These are phyloP conservation scores for Clarireedia sp. DNA, from an alignment of 2,329 filamentous ascomycete genomes.

Conservation along the genomic window DNA sequence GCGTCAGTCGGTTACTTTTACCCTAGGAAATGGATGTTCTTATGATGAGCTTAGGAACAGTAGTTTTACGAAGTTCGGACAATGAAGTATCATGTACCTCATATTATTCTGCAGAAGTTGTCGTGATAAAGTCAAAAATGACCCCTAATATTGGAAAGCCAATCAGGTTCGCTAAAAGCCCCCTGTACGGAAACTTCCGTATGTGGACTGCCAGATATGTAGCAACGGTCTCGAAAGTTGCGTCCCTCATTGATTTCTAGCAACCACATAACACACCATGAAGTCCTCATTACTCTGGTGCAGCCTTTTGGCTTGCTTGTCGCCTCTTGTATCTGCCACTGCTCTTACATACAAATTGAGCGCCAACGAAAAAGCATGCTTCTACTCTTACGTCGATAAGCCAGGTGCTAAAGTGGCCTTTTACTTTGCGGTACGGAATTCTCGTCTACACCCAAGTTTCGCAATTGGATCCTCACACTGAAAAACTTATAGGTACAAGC, in stretches of 20 bases:
- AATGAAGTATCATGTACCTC: no score
- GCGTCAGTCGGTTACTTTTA: neutral
- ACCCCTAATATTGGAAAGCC: no score
- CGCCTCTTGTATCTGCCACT: slow-evolving; percentile 70
- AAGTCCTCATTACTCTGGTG: slow-evolving; percentile 53
- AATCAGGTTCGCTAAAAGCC: neutral
- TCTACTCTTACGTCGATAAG: slow-evolving; percentile 74
- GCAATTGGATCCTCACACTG: neutral
- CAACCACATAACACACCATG: slow-evolving; percentile 42
- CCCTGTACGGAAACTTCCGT: neutral
- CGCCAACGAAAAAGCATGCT: slow-evolving; percentile 92
- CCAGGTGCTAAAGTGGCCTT: slow-evolving; percentile 87
- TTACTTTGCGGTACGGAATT: slow-evolving; percentile 80
- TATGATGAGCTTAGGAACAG: neutral
- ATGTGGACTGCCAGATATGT: slow-evolving; percentile 4
- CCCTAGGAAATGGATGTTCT: neutral
- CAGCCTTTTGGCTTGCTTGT: slow-evolving; percentile 63
- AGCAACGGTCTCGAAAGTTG: slow-evolving; percentile 6
- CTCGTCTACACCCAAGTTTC: neutral
- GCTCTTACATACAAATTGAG: slow-evolving; percentile 88
- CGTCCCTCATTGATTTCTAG: neutral
- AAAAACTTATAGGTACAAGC: slow-evolving; percentile 71
- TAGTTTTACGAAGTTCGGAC: neutral
- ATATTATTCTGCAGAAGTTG: no score
- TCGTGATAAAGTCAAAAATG: no score